Conservation (phyloP, 106 monocot species). For the Dendrobium officinale region DNA sequence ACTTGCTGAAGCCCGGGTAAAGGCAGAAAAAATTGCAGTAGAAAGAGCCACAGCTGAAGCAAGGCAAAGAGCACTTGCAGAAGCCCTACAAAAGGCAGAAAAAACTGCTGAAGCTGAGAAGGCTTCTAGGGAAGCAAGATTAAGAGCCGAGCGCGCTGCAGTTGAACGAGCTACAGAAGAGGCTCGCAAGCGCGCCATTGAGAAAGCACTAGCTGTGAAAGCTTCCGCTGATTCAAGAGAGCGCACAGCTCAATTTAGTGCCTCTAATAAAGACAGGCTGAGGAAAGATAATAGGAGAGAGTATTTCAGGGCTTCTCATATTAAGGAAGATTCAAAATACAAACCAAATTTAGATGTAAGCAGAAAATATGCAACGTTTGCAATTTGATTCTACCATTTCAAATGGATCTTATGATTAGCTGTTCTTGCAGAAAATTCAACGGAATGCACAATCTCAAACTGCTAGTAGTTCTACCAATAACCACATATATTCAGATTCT, state of each 20-base stretch:
- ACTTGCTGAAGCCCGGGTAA: conserved; percentile 46
- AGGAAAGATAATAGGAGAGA: conserved; percentile 20
- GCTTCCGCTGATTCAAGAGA: conserved; percentile 49
- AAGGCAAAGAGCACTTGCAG: conserved; percentile 69
- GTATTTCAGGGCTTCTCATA: conserved; percentile 8
- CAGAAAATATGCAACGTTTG: background rate
- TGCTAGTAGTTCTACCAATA: conserved; percentile 20
- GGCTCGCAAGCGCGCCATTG: conserved; percentile 60
- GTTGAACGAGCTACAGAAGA: conserved; percentile 82
- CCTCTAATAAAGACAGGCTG: conserved; percentile 18
- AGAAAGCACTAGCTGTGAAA: conserved; percentile 60
- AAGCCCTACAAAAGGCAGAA: conserved; percentile 71
- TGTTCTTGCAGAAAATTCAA: conserved; percentile 28
- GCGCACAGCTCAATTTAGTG: conserved; percentile 30
- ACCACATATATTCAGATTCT: conserved; percentile 22
- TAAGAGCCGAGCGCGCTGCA: conserved; percentile 65
- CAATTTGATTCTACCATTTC: background rate
- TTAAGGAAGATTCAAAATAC: conserved; percentile 23
- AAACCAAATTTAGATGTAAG: conserved; percentile 14
- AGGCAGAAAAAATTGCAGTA: conserved; percentile 65
- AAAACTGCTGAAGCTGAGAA: conserved; percentile 55
- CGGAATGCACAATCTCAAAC: conserved; percentile 21
- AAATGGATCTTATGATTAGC: background rate
- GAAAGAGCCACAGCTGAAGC: conserved; percentile 71
- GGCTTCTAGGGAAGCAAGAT: conserved; percentile 50